phyloP scores from a whole-genome alignment of 2,329 filamentous ascomycete species.

The Polytolypa hystricis region DNA sequence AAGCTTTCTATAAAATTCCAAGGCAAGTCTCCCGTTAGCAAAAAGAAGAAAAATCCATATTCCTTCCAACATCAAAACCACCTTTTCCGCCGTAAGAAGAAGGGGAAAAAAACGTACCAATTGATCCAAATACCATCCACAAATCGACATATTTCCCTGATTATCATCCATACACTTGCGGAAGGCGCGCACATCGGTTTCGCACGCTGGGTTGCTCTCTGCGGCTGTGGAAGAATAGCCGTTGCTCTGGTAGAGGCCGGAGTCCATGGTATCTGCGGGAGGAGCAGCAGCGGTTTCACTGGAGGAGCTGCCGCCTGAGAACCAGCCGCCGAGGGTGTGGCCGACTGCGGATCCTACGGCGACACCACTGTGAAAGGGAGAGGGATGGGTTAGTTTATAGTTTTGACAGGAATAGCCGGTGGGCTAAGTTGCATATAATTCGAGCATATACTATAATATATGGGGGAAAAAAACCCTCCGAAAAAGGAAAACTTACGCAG shows the following conservation, averaged over 20 bases:
- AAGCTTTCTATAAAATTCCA: conserved; percentile 52
- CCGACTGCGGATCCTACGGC: conserved; percentile 92
- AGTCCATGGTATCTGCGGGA: conserved; percentile 42
- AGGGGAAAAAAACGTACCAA: conserved; percentile 38
- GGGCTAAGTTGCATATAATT: too few species aligned
- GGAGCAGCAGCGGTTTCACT: conserved; percentile 43
- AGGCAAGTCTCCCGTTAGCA: not conserved
- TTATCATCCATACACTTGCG: conserved; percentile 96
- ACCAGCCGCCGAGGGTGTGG: conserved; percentile 84
- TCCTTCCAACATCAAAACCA: conserved; percentile 4
- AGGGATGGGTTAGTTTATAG: conserved; percentile 17
- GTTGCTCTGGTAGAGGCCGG: conserved; percentile 34
- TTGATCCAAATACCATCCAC: conserved; percentile 97
- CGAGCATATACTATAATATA: too few species aligned
- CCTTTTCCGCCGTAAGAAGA: not conserved
- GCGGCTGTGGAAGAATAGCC: conserved; percentile 38
- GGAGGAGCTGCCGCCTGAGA: conserved; percentile 56
- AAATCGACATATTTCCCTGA: conserved; percentile 86
- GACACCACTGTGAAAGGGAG: conserved; percentile 60
- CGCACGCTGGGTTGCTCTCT: conserved; percentile 53
- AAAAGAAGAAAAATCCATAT: not conserved
- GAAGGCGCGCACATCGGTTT: conserved; percentile 70
- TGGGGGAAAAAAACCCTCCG: not conserved
- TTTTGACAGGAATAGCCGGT: too few species aligned
- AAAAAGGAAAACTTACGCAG: conserved; percentile 65